Base-by-base conservation (phyloP, 352 stramenopile genomes). In the Globisporangium iwayamae region DNA sequence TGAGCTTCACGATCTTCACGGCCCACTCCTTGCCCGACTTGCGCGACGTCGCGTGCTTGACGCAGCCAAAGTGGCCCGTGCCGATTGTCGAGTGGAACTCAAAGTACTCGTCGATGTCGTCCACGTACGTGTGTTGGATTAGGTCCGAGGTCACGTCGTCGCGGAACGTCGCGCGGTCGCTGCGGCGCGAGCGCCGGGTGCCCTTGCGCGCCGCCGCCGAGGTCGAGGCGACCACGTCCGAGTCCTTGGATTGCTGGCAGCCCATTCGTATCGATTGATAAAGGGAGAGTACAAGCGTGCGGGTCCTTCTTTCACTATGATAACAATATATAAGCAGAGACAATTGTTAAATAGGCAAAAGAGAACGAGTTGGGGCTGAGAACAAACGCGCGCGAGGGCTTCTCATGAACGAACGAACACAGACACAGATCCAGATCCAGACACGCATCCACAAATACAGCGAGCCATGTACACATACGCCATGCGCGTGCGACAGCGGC, bases 101-200 rank as follows among this genome's bases (percentile, higher is more conserved):
- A 61, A 91, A 90, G 54, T 74, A 73, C 52, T 84, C 74, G 55
- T 63, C 59, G 54, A 93, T 90, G 62, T 89, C 71, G 56, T 83
- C 74, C 48, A 93, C 82, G 51, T 78, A 78, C 56, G 76, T 88
- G 78, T 93, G 84, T 71, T 90, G 84, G 54, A 93, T 81, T 4
- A 93, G 74, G 54, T 90, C 81, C 4, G 80, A 80, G 55, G 79
- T 88, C 50, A 93, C 47, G 74, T 93, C 79, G 64, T 93, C 84
- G n/a, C 69, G 73, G 25, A 88, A 77, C 16, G 74, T 76, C 20
- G 65, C 53, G 53, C 73, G 73, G 51, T 76, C 66, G 65, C 72
- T 77, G 25, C 65, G 58, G 25, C 41, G 65, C 56, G 63, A 56
- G 16, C 51, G 8, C 18, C 20, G 45, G 10, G 32, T 22, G 41